Evolutionary conservation across 2,329 filamentous ascomycete species (phyloP), one percentile per base, ranked within the genome.

Genomic region (Aspergillus calidoustus): DNA sequence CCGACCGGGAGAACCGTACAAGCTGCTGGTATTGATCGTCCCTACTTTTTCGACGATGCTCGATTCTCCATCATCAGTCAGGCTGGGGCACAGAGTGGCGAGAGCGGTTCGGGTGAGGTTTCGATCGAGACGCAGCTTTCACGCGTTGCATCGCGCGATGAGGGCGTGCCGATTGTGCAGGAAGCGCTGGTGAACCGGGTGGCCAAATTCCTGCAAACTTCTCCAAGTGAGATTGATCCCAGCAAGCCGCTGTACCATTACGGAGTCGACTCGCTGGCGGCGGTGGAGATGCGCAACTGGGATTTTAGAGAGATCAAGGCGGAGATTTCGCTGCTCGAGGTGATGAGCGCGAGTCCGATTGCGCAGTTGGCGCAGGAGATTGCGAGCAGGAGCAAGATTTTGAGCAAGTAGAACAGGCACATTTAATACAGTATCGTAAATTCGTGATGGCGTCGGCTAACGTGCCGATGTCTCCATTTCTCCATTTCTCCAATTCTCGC

Each of bases 261-360:
- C 30, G 72, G 77, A 2, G 64, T 77, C 8, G 79, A 80, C 59
- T 78, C 75, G 7, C 61, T 81, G 0, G 59, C 76, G 17, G 75
- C 77, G 0, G 76, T 80, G 3, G 75, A 77, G 22, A 59, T 81
- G 4, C 77, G 82, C 0, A 71, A 79, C 2, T 86, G 83, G 83
- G 81, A 84, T 63, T 53, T 80, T 23, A 81, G 81, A 55, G 73
- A 81, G 52, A 51, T 84, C 0, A 62, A 78, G 0, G 71, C 79
- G 0, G 79, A 84, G 56, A 73, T 85, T 1, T 80, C 81, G 0
- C 77, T 84, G 4, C 71, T 85, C 2, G 81, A 81, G 62, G 75
- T 84, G 54, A 63, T 83, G 7, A 72, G 77, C 15, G 79, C 76
- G n/a, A 60, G 66, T 47, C 44, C 44, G 57, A 17, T 69, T 71